A percentile compares a stretch with the other conserved stretches of the same genome.
phyloP scores from a whole-genome alignment of 1,284 basidiomycete species.

The Mycosarcoma mackinlayi region DNA sequence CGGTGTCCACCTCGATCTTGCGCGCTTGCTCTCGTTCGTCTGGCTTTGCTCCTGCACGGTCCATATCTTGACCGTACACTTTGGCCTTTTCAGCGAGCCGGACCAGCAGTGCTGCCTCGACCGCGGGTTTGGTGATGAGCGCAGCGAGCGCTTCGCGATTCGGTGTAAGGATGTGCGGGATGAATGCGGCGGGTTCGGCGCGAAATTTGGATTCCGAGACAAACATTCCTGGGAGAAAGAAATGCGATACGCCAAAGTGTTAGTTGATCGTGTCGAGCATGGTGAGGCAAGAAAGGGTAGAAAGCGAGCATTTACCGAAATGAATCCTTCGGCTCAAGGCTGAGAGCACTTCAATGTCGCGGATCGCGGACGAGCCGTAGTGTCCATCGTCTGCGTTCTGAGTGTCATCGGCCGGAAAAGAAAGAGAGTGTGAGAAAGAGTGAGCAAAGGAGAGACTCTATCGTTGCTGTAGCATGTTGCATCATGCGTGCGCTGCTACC shows the following conservation, averaged over 20 bases:
- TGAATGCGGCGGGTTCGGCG: conserved; percentile 83
- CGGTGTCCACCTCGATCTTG: conserved; percentile 92
- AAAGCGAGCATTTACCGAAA: conserved; percentile 77
- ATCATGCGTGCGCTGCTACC: too few species aligned
- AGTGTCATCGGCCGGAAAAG: background rate
- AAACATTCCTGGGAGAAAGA: conserved; percentile 97
- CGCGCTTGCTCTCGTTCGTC: conserved; percentile 40
- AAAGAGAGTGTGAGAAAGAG: background rate
- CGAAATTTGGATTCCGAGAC: conserved; percentile 97
- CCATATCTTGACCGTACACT: conserved; percentile 91
- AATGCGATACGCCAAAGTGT: background rate
- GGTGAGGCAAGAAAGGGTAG: too few species aligned
- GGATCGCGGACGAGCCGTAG: conserved; percentile 91
- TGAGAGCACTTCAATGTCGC: conserved; percentile 93
- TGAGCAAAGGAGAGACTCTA: background rate
- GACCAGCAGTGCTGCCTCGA: conserved; percentile 86
- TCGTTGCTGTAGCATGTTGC: too few species aligned
- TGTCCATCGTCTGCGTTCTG: conserved; percentile 88
- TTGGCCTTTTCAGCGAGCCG: conserved; percentile 89
- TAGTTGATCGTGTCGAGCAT: conserved; percentile 3
- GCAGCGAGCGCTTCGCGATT: conserved; percentile 79
- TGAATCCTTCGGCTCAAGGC: conserved; percentile 95
- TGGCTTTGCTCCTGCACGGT: conserved; percentile 60
- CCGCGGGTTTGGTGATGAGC: conserved; percentile 95
- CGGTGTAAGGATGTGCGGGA: conserved; percentile 85